phyloP scores from a whole-genome alignment of 2,329 filamentous ascomycete genomes.

The Aspergillus brasiliensis region DNA sequence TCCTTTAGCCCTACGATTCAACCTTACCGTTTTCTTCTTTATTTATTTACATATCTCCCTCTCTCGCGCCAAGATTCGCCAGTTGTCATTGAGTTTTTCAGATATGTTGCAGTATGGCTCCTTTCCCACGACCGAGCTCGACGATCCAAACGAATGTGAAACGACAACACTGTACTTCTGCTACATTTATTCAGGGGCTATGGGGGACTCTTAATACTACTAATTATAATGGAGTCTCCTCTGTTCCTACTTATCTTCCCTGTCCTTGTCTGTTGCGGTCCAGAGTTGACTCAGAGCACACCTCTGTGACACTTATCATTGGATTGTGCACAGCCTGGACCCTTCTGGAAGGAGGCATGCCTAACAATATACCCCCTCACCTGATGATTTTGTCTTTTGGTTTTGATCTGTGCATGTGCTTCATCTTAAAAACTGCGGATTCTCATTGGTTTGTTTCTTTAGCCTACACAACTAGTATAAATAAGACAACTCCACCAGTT shows the following conservation, averaged over 20 bases:
- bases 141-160: slow-evolving; percentile 34
- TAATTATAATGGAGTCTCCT: slow-evolving; percentile 8
- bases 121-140: slow-evolving; percentile 21
- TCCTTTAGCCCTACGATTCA: neutral
- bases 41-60: neutral
- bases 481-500: neutral
- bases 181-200: slow-evolving; percentile 19
- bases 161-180: slow-evolving; percentile 32
- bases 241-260: neutral
- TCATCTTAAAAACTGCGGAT: neutral
- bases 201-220: slow-evolving; percentile 13
- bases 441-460: slow-evolving; percentile 4
- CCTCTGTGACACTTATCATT: neutral
- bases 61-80: neutral
- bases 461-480: neutral
- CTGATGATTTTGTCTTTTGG: neutral
- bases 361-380: neutral
- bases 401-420: neutral
- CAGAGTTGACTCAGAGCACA: neutral
- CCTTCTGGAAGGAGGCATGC: neutral
- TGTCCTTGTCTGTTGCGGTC: neutral
- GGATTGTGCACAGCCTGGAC: neutral
- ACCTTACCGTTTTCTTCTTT: neutral
- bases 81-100: slow-evolving; percentile 6
- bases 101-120: slow-evolving; percentile 12